Evolutionary conservation across 2,329 filamentous ascomycete species (phyloP).

Genomic region (Penicillium sp.): DNA sequence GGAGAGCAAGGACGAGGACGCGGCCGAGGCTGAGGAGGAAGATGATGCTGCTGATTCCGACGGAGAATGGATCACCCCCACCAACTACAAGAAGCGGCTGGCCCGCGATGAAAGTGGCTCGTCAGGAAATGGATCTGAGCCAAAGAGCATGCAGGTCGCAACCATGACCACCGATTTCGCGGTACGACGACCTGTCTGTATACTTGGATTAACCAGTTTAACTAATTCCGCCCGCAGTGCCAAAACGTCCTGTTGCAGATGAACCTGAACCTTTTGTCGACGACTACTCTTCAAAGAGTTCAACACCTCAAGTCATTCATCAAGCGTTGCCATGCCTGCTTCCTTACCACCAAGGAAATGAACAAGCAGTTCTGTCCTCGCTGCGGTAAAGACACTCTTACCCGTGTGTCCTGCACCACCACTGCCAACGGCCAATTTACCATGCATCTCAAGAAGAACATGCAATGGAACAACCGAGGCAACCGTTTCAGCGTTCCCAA

Average conservation of each 20-base stretch:
- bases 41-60: slow-evolving; percentile 51
- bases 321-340: slow-evolving; percentile 92
- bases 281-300: slow-evolving; percentile 75
- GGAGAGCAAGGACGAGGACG: slow-evolving; percentile 33
- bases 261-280: slow-evolving; percentile 87
- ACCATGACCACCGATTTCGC: slow-evolving; percentile 94
- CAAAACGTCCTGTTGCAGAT: slow-evolving; percentile 95
- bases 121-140: slow-evolving; percentile 58
- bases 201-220: background rate
- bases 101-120: slow-evolving; percentile 65
- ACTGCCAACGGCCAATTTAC: slow-evolving; percentile 79
- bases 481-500: slow-evolving; percentile 94
- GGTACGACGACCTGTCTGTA: slow-evolving; percentile 60
- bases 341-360: slow-evolving; percentile 82
- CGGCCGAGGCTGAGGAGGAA: slow-evolving; percentile 39
- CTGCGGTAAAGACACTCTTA: slow-evolving; percentile 87
- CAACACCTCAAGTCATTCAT: slow-evolving; percentile 86
- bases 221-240: slow-evolving; percentile 37
- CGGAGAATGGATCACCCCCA: slow-evolving; percentile 92
- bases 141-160: slow-evolving; percentile 79
- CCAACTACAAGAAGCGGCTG: slow-evolving; percentile 86
- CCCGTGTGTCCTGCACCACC: slow-evolving; percentile 83
- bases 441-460: slow-evolving; percentile 89
- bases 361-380: slow-evolving; percentile 88
- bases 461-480: slow-evolving; percentile 93